Evolutionary conservation across 2,329 filamentous ascomycete genomes (phyloP).

Genomic region (Alternaria solani): DNA sequence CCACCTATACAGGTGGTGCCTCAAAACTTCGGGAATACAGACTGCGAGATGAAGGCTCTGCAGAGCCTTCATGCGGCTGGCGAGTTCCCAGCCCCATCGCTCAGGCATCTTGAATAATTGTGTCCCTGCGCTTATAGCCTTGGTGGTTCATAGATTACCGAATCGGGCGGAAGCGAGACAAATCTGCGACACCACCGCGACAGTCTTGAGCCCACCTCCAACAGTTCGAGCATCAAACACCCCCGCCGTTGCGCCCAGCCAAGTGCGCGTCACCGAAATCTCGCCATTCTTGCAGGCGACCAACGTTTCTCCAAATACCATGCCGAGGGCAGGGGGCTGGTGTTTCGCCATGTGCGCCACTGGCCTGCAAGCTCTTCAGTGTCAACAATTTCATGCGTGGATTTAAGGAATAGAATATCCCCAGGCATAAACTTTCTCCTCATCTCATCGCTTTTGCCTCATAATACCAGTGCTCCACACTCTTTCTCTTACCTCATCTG

Average conservation of each 20-base stretch:
- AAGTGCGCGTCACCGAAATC: conserved; percentile 38
- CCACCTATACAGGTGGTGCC: conserved; percentile 38
- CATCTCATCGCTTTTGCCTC: conserved; percentile 39
- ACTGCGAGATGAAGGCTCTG: conserved; percentile 38
- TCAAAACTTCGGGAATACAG: conserved; percentile 40
- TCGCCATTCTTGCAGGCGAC: conserved; percentile 38
- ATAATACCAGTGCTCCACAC: conserved; percentile 48
- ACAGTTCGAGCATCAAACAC: conserved; percentile 43
- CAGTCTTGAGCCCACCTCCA: conserved; percentile 44
- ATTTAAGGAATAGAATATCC: conserved; percentile 47
- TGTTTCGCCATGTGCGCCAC: conserved; percentile 49
- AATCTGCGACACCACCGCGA: conserved; percentile 49
- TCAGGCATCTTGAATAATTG: conserved; percentile 34
- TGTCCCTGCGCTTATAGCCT: conserved; percentile 23
- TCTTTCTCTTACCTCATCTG: conserved; percentile 42
- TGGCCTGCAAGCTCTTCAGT: conserved; percentile 31
- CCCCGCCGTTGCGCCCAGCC: conserved; percentile 25
- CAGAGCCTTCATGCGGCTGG: conserved; percentile 39
- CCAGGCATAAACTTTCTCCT: conserved; percentile 37
- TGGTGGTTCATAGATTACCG: conserved; percentile 35
- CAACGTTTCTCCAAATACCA: conserved; percentile 35
- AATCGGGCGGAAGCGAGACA: conserved; percentile 45
- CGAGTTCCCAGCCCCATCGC: conserved; percentile 31
- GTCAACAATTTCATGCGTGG: conserved; percentile 50
- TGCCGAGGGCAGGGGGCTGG: conserved; percentile 46